Conservation (phyloP, 2,329 filamentous ascomycete species). For the Triangularia verruculosa region DNA sequence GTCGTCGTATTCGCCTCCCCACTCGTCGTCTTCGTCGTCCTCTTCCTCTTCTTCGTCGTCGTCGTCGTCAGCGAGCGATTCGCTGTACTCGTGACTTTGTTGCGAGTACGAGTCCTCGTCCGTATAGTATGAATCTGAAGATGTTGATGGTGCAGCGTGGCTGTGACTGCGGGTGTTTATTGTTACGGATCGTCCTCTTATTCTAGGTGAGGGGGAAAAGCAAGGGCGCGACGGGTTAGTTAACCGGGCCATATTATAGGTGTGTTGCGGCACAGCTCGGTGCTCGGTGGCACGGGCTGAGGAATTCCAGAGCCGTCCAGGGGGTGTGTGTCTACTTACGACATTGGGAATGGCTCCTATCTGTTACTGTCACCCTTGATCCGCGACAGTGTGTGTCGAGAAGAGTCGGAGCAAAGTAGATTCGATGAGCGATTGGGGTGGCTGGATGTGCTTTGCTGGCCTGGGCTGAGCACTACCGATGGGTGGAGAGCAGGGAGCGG, state of each 20-base stretch:
- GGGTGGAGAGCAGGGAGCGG: background rate
- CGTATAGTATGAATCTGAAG: constrained; percentile 34
- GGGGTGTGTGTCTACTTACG: constrained; percentile 6
- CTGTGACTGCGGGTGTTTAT: constrained; percentile 29
- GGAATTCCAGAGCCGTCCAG: constrained; percentile 10
- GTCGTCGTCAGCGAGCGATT: constrained; percentile 37
- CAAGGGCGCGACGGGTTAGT: constrained; percentile 4
- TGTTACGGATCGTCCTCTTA: constrained; percentile 21
- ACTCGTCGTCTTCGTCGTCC: constrained; percentile 43
- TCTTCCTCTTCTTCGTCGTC: constrained; percentile 40
- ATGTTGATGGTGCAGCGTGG: constrained; percentile 28
- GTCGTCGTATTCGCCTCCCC: constrained; percentile 45
- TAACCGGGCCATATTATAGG: constrained; percentile 10
- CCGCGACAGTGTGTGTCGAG: constrained; percentile 44
- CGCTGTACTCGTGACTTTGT: constrained; percentile 33
- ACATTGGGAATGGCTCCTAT: constrained; percentile 34
- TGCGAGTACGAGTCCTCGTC: constrained; percentile 40
- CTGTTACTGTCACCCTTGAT: constrained; percentile 39
- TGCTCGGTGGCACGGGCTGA: constrained; percentile 5
- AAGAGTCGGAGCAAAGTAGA: constrained; percentile 46
- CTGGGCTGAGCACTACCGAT: background rate
- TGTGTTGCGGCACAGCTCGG: constrained; percentile 24
- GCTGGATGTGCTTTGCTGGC: background rate
- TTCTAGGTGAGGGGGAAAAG: constrained; percentile 11
- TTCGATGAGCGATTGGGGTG: background rate